A percentile compares a stretch with the other conserved stretches of the same genome.
phyloP scores from a whole-genome alignment of 129 eudicot species.

The Flaveria ramosissima region DNA sequence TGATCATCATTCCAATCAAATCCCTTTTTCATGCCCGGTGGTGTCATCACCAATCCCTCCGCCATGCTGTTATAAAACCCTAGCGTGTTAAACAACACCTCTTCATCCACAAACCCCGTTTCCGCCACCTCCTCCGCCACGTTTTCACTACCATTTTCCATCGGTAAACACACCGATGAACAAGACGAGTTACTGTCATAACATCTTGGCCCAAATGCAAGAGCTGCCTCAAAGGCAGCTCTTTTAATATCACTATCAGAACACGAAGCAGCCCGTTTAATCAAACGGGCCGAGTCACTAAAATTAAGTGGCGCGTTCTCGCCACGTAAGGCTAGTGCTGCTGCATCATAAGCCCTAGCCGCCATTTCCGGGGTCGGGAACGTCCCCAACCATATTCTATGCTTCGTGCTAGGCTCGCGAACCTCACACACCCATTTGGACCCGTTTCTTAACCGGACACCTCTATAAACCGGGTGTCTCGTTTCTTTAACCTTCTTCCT shows the following conservation, averaged over 20 bases:
- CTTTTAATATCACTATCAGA: conserved; percentile 34
- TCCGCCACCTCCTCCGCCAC: not conserved
- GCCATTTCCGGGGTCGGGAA: conserved; percentile 53
- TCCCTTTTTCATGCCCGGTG: conserved; percentile 43
- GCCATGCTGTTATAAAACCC: conserved; percentile 42
- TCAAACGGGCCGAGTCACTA: conserved; percentile 26
- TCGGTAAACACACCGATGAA: not conserved
- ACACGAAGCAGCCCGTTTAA: conserved; percentile 35
- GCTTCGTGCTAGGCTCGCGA: conserved; percentile 41
- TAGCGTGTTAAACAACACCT: conserved; percentile 43
- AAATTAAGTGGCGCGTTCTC: conserved; percentile 40
- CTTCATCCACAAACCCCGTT: conserved; percentile 25
- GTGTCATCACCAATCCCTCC: conserved; percentile 47
- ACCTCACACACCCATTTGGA: conserved; percentile 53
- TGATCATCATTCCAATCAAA: conserved; percentile 39
- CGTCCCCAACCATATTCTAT: conserved; percentile 55
- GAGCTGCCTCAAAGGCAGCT: conserved; percentile 37
- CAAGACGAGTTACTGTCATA: not conserved
- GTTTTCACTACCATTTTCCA: not conserved
- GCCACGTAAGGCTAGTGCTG: conserved; percentile 43
- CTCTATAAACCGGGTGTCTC: conserved; percentile 46
- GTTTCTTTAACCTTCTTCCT: conserved; percentile 45
- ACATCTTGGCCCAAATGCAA: conserved; percentile 12
- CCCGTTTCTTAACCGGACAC: conserved; percentile 38
- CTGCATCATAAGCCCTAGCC: conserved; percentile 48